These are phyloP conservation scores for Tetrapisispora fleetii DNA, from an alignment of 805 yeast genomes.

Conservation along the genomic window DNA sequence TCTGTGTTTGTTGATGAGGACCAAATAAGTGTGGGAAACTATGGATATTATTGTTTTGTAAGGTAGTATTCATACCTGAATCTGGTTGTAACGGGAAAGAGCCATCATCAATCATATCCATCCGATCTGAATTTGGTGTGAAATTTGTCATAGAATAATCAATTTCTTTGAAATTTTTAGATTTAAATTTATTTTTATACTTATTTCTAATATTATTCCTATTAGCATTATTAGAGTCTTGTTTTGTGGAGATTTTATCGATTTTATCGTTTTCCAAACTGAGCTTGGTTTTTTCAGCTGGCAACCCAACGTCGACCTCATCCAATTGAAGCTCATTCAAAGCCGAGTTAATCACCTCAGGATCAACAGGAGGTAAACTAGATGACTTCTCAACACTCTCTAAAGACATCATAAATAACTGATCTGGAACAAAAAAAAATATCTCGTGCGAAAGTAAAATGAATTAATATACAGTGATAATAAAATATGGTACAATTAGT, in stretches of 20 bases:
- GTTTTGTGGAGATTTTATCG: background rate
- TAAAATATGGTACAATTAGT: conserved; percentile 1
- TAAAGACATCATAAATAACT: conserved; percentile 1
- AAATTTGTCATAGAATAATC: background rate
- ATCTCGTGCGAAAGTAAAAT: background rate
- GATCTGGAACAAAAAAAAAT: background rate
- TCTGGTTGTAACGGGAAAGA: background rate
- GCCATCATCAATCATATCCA: background rate
- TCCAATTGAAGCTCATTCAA: conserved; percentile 26
- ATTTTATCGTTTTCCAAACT: background rate
- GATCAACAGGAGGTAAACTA: conserved; percentile 12
- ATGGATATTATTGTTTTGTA: background rate
- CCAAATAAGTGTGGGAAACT: conserved; percentile 2
- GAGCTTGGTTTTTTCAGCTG: background rate
- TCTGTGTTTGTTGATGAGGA: conserved; percentile 1
- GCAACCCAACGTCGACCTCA: conserved; percentile 10
- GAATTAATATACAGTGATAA: background rate
- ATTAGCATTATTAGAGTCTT: background rate
- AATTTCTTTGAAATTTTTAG: background rate
- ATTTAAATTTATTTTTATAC: background rate
- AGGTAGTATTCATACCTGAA: background rate
- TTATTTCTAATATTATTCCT: background rate
- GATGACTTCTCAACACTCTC: conserved; percentile 2
- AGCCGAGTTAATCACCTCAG: conserved; percentile 25
- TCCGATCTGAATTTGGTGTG: background rate